Conservation (phyloP, 2,329 filamentous ascomycete species). For the Rachicladosporium sp. region DNA sequence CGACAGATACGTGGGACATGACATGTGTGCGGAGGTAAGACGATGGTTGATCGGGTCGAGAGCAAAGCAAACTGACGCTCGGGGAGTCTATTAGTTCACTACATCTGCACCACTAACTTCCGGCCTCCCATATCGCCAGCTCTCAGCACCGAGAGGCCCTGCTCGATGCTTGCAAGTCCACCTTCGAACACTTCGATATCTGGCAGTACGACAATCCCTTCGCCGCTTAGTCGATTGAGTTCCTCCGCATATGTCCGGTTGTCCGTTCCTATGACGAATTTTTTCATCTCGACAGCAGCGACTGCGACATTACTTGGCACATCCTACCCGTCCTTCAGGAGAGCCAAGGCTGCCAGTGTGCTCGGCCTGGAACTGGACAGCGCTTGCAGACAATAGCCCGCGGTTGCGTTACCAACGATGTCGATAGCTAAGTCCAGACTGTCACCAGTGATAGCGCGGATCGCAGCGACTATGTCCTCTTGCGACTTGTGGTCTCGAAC, state of each 20-base stretch:
- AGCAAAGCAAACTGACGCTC: too few relatives aligned
- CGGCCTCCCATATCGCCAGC: slow-evolving; percentile 1
- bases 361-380: slow-evolving; percentile 7
- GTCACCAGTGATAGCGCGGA: slow-evolving; percentile 16
- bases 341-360: slow-evolving; percentile 26
- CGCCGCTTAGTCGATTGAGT: slow-evolving; percentile 23
- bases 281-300: slow-evolving; percentile 30
- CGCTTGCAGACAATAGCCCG: slow-evolving; percentile 6
- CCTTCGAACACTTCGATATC: slow-evolving; percentile 23
- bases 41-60: too few relatives aligned
- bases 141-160: slow-evolving; percentile 24
- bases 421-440: slow-evolving; percentile 26
- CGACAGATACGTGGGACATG: too few relatives aligned
- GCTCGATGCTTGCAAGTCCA: slow-evolving; percentile 21
- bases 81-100: not conserved
- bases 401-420: slow-evolving; percentile 27
- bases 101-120: slow-evolving; percentile 4
- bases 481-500: slow-evolving; percentile 23
- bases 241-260: slow-evolving; percentile 19
- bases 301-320: slow-evolving; percentile 22
- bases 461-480: slow-evolving; percentile 23
- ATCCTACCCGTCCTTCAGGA: slow-evolving; percentile 18
- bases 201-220: slow-evolving; percentile 19
- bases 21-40: too few relatives aligned
- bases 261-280: slow-evolving; percentile 24